Evolutionary conservation across 148 eudicot genomes (phyloP), one percentile per base, ranked within the genome.

Genomic region (Cornus florida): DNA sequence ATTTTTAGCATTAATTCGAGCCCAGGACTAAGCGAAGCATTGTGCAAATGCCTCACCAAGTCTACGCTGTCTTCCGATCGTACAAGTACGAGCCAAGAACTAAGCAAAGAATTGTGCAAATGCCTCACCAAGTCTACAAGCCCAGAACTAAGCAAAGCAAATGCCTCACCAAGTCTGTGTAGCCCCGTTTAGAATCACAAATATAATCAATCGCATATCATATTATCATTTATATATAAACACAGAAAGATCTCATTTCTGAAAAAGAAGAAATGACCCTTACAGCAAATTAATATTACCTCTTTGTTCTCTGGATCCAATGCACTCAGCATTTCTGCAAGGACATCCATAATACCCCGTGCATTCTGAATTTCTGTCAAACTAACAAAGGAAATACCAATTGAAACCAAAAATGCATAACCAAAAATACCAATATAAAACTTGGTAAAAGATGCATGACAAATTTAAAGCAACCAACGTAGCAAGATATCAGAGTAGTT

Each of bases 241-340:
- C 48, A 43, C 48, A 6, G 1, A 1, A 43, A 43, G 48, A 43
- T 6, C 10, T 43, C 9, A 43, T 43, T 43, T 43, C 48, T 4
- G 48, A 43, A 6, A 43, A 6, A 43, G 10, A 43, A 43, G 9
- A 43, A 6, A 43, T 7, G 1, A 7, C 48, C 1, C 6, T 43
- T 43, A 43, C 48, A 6, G 8, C 48, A 46, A 66, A 75, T 35
- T 35, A 4, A 17, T 43, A 57, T 4, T 89, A 95, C 97, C 93
- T 93, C 97, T 85, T 89, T 95, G 83, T 91, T 93, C 64, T 84
- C 84, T 70, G 96, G 97, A 83, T 88, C 93, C 72, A 95, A 64
- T 67, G 98, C 98, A 86, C 59, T 93, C 87, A 95, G 79, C 97
- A 95, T 93, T 86, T 95, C 96, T 60, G 94, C 69, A 77, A 95